Evolutionary conservation across 495 filamentous ascomycete genomes (phyloP), one percentile per base, ranked within the genome.

Genomic region (Daldinia decipiens): DNA sequence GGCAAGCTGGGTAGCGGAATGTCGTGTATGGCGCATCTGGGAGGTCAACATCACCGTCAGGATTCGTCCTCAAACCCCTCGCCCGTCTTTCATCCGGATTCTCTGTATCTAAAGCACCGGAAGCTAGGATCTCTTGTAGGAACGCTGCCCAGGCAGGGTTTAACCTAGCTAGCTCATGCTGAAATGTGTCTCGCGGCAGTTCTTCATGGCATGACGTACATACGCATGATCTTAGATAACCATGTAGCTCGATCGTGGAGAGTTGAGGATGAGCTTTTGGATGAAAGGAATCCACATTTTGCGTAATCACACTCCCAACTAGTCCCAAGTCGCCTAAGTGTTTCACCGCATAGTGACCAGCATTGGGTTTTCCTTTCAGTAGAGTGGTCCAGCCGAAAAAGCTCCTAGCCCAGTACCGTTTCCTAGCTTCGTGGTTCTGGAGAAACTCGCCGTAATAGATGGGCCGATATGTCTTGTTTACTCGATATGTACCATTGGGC

Each of bases 261-360:
- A 95, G 78, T 1, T 85, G 75, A 3, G 95, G 92, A 78, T 98
- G 95, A 6, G 92, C 89, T 31, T 80, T 77, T 1, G 88, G 82
- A 79, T 99, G 95, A 77, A 98, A 95, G 5, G 94, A 97, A 78
- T 99, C 95, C 26, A 98, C 95, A 76, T 98, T 98, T 77, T 99
- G 95, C 45, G 95, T 99, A 69, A 99, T 88, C 31, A 97, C 92
- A 31, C 82, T 88, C 56, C 86, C 87, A 12, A 97, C 80, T 55
- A 93, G 76, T 0, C 93, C 95, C 74, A 93, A 84, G 24, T 86
- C 77, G 7, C 88, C 90, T 47, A 99, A 79, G 62, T 88, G 82
- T 40, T 85, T 82, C 31, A 98, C 86, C 5, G 95, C 93, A 71
- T 83, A 82, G 79, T 99, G 95, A 2, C 89, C 90, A 2, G 82